These are phyloP conservation scores for Cryptococcus hybrid DNA, from an alignment of 1,284 basidiomycete genomes.

Conservation along the genomic window DNA sequence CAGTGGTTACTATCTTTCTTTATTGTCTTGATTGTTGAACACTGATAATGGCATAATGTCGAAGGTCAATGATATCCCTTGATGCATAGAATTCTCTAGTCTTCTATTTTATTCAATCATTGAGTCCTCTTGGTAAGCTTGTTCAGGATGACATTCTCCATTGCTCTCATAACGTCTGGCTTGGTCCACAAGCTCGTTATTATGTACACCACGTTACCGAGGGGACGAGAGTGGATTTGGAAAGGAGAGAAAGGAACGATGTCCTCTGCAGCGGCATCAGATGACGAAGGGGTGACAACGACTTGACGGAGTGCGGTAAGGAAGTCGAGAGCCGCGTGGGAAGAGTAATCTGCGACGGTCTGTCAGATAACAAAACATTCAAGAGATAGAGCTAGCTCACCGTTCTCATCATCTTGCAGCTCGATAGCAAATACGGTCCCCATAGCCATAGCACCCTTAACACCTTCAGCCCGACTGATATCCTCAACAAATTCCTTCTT, in stretches of 20 bases:
- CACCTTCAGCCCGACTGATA: conserved; percentile 60
- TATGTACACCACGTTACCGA: conserved; percentile 92
- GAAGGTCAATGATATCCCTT: too few species aligned
- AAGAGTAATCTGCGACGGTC: conserved; percentile 63
- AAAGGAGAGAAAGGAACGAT: conserved; percentile 51
- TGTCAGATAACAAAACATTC: neutral
- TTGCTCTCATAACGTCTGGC: conserved; percentile 35
- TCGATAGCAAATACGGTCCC: conserved; percentile 85
- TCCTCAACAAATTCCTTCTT: conserved; percentile 65
- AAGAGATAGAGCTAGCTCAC: conserved; percentile 49
- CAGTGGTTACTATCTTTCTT: too few species aligned
- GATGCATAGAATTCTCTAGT: neutral
- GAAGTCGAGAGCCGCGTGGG: conserved; percentile 64
- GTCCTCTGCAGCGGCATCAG: neutral
- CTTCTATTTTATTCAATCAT: neutral
- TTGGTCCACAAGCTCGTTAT: conserved; percentile 72
- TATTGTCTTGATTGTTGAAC: too few species aligned
- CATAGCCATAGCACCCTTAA: conserved; percentile 79
- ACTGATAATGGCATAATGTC: too few species aligned
- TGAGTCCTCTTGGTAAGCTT: conserved; percentile 10
- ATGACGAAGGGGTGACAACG: conserved; percentile 13
- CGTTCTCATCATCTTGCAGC: conserved; percentile 61
- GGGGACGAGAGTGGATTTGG: conserved; percentile 79
- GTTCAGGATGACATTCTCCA: conserved; percentile 37
- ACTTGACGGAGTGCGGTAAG: conserved; percentile 51